Percentiles rank a stretch among this genome's conserved stretches.
These are phyloP conservation scores for Extremus antarcticus DNA, from an alignment of 495 filamentous ascomycete genomes.

Conservation along the genomic window DNA sequence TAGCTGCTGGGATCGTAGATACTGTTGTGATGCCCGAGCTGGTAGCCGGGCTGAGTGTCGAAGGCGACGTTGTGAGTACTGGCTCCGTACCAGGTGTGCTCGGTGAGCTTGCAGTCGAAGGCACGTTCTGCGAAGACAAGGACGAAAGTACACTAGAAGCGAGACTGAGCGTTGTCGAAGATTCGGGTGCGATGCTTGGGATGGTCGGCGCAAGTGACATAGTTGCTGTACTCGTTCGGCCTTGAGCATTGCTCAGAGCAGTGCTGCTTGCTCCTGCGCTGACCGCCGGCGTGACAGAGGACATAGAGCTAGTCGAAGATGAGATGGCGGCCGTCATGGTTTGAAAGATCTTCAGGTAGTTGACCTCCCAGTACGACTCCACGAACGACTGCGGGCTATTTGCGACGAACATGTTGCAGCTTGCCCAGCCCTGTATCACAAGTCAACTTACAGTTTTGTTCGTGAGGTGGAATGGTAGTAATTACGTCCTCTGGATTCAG, in stretches of 20 bases:
- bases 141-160: constrained; percentile 1
- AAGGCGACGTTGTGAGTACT: too few relatives aligned
- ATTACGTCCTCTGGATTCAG: background rate
- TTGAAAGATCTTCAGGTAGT: constrained; percentile 27
- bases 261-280: constrained; percentile 8
- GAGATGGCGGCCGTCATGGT: background rate
- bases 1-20: too few relatives aligned
- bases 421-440: constrained; percentile 7
- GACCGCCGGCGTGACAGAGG: constrained; percentile 9
- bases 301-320: background rate
- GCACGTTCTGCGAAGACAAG: background rate
- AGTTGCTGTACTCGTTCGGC: constrained; percentile 7
- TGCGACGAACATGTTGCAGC: constrained; percentile 27
- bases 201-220: background rate
- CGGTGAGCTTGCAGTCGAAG: background rate
- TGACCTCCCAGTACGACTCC: constrained; percentile 28
- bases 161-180: background rate
- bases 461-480: background rate
- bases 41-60: too few relatives aligned
- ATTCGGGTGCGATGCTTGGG: background rate
- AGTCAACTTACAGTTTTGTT: background rate
- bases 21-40: too few relatives aligned
- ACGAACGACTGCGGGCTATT: constrained; percentile 26
- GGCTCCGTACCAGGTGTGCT: too few relatives aligned
- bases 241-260: background rate